phyloP scores from a whole-genome alignment of 495 filamentous ascomycete genomes.

The Penicillium taxi region DNA sequence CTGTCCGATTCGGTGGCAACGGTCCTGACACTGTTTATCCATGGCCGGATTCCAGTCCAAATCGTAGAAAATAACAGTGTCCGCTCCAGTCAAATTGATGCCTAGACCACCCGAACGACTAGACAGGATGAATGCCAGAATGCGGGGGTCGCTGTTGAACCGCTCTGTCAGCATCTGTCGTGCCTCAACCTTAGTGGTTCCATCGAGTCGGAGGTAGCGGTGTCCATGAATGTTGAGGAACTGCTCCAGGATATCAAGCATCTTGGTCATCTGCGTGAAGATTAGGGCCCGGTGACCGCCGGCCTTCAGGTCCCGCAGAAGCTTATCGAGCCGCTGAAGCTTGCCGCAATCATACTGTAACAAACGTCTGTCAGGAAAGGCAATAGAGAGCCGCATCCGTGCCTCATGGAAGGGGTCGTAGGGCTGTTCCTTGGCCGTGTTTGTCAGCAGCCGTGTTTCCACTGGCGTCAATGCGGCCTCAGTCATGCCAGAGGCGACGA shows the following conservation, averaged over 20 bases:
- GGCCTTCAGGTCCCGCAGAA: constrained; percentile 79
- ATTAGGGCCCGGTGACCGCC: constrained; percentile 91
- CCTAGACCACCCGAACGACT: constrained; percentile 91
- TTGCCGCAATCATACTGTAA: constrained; percentile 98
- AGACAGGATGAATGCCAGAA: constrained; percentile 90
- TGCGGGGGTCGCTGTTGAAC: constrained; percentile 91
- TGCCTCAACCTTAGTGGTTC: constrained; percentile 88
- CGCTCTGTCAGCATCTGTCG: constrained; percentile 92
- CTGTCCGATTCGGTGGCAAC: constrained; percentile 95
- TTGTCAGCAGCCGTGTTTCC: constrained; percentile 45
- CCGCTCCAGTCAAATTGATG: constrained; percentile 93
- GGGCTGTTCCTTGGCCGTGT: constrained; percentile 45
- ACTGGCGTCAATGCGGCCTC: constrained; percentile 60
- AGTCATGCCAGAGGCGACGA: constrained; percentile 69
- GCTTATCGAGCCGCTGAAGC: constrained; percentile 78
- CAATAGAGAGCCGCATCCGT: constrained; percentile 85
- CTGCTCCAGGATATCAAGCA: constrained; percentile 93
- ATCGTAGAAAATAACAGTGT: constrained; percentile 99
- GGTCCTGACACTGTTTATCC: constrained; percentile 99
- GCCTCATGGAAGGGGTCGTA: constrained; percentile 91
- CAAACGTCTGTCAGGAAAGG: constrained; percentile 91
- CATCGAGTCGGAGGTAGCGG: constrained; percentile 92
- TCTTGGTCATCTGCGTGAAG: constrained; percentile 99
- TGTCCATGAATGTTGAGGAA: constrained; percentile 98
- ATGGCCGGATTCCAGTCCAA: constrained; percentile 99